Evolutionary conservation across 1,284 basidiomycete species (phyloP).

Genomic region (Rhodotorula sp.): DNA sequence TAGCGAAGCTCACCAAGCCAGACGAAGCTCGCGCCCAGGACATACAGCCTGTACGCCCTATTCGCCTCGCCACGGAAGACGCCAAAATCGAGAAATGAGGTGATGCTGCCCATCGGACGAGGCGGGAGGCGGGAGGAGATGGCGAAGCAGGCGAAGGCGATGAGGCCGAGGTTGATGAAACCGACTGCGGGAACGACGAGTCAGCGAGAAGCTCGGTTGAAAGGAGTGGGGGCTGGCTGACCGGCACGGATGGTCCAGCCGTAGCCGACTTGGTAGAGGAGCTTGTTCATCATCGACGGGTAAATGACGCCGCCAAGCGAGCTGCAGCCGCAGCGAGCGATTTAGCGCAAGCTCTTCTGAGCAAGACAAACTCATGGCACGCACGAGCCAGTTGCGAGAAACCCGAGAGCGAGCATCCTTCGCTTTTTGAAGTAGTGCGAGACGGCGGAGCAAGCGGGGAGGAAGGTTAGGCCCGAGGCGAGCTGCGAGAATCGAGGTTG

Average conservation of each 20-base stretch:
- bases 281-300: constrained; percentile 23
- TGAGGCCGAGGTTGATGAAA: constrained; percentile 35
- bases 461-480: constrained; percentile 38
- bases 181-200: constrained; percentile 11
- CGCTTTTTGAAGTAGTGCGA: constrained; percentile 38
- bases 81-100: constrained; percentile 31
- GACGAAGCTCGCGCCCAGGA: constrained; percentile 40
- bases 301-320: constrained; percentile 23
- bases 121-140: constrained; percentile 39
- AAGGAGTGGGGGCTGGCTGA: background rate
- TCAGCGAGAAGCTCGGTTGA: background rate
- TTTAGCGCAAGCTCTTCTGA: background rate
- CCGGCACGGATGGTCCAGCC: constrained; percentile 36
- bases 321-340: background rate
- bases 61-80: constrained; percentile 36
- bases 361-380: background rate
- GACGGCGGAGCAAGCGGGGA: constrained; percentile 38
- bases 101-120: constrained; percentile 30
- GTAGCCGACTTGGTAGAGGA: constrained; percentile 33
- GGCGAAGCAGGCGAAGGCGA: constrained; percentile 35
- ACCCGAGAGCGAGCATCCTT: constrained; percentile 39
- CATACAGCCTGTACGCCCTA: constrained; percentile 38
- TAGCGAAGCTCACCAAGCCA: constrained; percentile 31
- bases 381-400: constrained; percentile 41
- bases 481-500: constrained; percentile 2